A percentile compares a stretch with the other conserved stretches of the same genome.
Evolutionary conservation across 1,284 basidiomycete genomes (phyloP).

Genomic region (Moniliophthora roreri): DNA sequence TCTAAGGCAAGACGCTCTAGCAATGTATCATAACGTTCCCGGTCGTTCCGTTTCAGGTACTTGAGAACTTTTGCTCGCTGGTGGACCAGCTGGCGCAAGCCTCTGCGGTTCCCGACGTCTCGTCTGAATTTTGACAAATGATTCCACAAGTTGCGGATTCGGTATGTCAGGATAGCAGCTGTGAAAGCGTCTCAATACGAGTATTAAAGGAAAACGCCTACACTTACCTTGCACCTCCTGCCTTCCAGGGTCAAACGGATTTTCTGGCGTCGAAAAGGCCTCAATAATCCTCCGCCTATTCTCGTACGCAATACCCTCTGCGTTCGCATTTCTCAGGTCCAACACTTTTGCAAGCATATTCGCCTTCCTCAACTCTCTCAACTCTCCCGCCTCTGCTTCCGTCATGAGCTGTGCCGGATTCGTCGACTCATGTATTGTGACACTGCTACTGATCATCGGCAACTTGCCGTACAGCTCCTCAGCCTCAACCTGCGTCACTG

Average conservation of each 20-base stretch:
- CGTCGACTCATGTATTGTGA: constrained; percentile 4
- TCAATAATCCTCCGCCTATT: constrained; percentile 81
- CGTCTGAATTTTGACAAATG: constrained; percentile 72
- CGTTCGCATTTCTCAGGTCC: constrained; percentile 87
- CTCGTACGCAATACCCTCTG: constrained; percentile 81
- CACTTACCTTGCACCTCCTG: constrained; percentile 89
- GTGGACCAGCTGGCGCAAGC: constrained; percentile 76
- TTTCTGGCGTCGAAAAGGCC: constrained; percentile 73
- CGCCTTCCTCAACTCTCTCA: constrained; percentile 57
- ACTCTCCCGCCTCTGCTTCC: constrained; percentile 22
- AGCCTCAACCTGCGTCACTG: constrained; percentile 55
- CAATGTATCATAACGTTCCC: constrained; percentile 72
- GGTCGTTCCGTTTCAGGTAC: constrained; percentile 72
- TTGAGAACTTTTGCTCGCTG: constrained; percentile 81
- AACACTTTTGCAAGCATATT: constrained; percentile 69
- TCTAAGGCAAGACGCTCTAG: constrained; percentile 80
- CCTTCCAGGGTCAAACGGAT: constrained; percentile 77
- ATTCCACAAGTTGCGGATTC: constrained; percentile 80
- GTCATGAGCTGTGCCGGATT: constrained; percentile 20
- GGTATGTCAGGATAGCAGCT: constrained; percentile 87
- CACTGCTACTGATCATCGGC: constrained; percentile 36
- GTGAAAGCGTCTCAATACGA: constrained; percentile 9
- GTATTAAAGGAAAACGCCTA: constrained; percentile 9
- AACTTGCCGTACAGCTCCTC: constrained; percentile 59
- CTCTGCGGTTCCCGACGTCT: constrained; percentile 79